Percentiles rank a stretch among this genome's conserved stretches.
Evolutionary conservation across 1,284 basidiomycete species (phyloP).

Genomic region (Boletellus dicymbophilus): DNA sequence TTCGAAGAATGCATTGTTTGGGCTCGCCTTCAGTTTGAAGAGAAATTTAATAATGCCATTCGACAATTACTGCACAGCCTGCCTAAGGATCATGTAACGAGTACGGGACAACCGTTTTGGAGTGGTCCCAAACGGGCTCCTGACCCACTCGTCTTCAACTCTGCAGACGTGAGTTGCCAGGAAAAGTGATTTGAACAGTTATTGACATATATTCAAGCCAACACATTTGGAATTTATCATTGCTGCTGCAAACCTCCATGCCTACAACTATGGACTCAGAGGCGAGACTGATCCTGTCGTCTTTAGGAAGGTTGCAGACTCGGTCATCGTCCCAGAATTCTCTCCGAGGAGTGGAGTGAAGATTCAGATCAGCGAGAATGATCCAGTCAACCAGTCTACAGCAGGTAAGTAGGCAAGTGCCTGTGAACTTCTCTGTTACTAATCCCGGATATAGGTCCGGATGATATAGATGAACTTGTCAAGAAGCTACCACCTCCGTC

Average conservation of each 20-base stretch:
- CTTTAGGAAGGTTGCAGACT: constrained; percentile 86
- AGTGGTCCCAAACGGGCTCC: constrained; percentile 98
- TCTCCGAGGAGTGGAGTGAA: constrained; percentile 91
- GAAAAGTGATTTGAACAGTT: neutral
- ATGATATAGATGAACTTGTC: constrained; percentile 58
- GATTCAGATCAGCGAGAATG: constrained; percentile 95
- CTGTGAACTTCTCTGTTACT: constrained; percentile 1
- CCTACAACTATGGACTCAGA: constrained; percentile 97
- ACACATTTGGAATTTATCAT: constrained; percentile 91
- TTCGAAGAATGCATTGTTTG: constrained; percentile 98
- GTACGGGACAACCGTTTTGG: constrained; percentile 94
- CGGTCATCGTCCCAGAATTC: constrained; percentile 93
- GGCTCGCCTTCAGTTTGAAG: constrained; percentile 96
- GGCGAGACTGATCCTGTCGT: constrained; percentile 81
- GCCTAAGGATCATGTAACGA: constrained; percentile 91
- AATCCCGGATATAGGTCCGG: constrained; percentile 40
- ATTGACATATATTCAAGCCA: constrained; percentile 49
- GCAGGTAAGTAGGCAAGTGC: constrained; percentile 35
- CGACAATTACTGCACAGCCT: constrained; percentile 92
- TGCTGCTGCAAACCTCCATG: constrained; percentile 94
- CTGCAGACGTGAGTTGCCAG: constrained; percentile 72
- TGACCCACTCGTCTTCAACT: constrained; percentile 88
- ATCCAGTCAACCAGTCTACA: constrained; percentile 66
- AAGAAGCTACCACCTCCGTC: constrained; percentile 84
- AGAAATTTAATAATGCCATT: constrained; percentile 94